Conservation (phyloP, 75 land plant species). For the Pinus albicaulis region DNA sequence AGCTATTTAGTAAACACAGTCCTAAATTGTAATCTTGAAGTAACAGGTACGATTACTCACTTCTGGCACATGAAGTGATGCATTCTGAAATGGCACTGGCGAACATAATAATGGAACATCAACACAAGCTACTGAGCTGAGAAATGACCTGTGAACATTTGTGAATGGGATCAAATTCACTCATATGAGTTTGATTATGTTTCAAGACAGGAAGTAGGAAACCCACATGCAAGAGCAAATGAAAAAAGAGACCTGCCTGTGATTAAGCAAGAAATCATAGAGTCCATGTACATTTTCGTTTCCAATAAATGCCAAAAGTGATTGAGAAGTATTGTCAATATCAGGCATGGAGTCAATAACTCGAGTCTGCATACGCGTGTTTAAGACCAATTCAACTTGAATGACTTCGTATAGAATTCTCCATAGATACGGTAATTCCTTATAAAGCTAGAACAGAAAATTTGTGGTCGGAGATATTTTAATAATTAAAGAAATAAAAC, state of each 20-base stretch:
- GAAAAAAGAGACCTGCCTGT: conserved; percentile 53
- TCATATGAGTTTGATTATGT: background rate
- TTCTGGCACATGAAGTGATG: conserved; percentile 65
- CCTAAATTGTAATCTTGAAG: background rate
- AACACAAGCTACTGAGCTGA: conserved; percentile 39
- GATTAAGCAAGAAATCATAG: conserved; percentile 85
- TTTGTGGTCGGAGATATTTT: no score
- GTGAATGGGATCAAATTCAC: background rate
- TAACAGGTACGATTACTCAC: conserved; percentile 17
- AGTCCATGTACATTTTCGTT: conserved; percentile 72
- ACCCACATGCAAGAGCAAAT: background rate
- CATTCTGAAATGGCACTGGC: conserved; percentile 79
- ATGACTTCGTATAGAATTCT: background rate
- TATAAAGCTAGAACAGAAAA: no score
- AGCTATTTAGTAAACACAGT: background rate
- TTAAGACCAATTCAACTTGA: background rate
- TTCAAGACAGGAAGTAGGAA: background rate
- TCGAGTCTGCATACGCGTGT: conserved; percentile 50
- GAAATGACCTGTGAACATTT: conserved; percentile 46
- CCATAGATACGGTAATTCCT: no score
- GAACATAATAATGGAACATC: conserved; percentile 89
- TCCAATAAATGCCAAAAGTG: conserved; percentile 69
- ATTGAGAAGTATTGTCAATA: conserved; percentile 70
- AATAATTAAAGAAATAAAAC: no score
- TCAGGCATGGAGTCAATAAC: conserved; percentile 44